phyloP scores from a whole-genome alignment of 2,329 filamentous ascomycete species.

The Fusarium scirpi region DNA sequence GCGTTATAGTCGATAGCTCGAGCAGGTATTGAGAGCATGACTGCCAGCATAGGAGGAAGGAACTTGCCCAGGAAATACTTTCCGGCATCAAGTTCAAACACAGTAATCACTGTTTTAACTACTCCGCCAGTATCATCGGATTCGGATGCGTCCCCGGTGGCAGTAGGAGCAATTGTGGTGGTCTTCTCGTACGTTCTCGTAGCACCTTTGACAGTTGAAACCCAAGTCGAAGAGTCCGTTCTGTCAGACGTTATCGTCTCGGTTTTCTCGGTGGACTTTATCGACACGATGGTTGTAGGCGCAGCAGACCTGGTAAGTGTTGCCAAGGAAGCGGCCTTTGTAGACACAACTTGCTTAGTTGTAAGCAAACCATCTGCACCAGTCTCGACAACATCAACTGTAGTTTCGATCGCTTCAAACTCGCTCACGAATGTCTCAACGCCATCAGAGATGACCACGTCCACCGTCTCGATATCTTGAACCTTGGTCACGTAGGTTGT shows the following conservation, averaged over 20 bases:
- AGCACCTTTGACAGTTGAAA: conserved; percentile 36
- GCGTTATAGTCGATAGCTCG: conserved; percentile 59
- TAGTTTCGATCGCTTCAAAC: conserved; percentile 26
- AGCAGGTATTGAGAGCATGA: conserved; percentile 56
- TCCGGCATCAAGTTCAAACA: conserved; percentile 37
- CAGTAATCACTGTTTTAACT: conserved; percentile 24
- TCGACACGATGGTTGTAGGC: conserved; percentile 36
- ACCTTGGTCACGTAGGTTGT: conserved; percentile 40
- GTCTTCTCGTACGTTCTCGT: conserved; percentile 39
- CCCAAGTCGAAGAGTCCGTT: conserved; percentile 36
- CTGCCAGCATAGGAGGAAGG: conserved; percentile 56
- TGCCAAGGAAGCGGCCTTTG: conserved; percentile 21
- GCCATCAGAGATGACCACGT: conserved; percentile 26
- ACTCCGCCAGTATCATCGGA: conserved; percentile 15
- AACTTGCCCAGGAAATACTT: conserved; percentile 58
- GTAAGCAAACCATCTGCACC: conserved; percentile 25
- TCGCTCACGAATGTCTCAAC: conserved; percentile 31
- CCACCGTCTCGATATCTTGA: conserved; percentile 32
- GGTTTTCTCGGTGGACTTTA: conserved; percentile 19
- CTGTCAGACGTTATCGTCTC: conserved; percentile 37
- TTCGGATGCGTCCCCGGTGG: conserved; percentile 10
- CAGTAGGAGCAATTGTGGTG: conserved; percentile 28
- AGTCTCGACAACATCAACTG: conserved; percentile 23
- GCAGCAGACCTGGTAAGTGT: conserved; percentile 28
- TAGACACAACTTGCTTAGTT: conserved; percentile 31